phyloP scores from a whole-genome alignment of 2,329 filamentous ascomycete genomes.

The Pyrenophora graminea region DNA sequence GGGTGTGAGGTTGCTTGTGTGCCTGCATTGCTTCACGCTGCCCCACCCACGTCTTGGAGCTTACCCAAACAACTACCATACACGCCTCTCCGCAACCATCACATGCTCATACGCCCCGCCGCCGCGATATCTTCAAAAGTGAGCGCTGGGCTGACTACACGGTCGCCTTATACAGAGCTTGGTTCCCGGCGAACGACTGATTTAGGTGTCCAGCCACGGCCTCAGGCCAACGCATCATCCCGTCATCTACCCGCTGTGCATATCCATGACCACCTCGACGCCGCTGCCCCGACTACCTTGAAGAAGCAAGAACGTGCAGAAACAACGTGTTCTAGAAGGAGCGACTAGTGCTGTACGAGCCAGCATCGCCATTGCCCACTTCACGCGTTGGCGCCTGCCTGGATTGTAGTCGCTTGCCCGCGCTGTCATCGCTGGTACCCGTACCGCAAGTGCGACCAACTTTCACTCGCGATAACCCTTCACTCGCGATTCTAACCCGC shows the following conservation, averaged over 20 bases:
- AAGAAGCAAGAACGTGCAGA: not conserved
- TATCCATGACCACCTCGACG: slow-evolving; percentile 4
- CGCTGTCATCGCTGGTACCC: slow-evolving; percentile 10
- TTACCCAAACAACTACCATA: too few species aligned
- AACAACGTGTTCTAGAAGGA: not conserved
- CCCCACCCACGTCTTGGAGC: too few species aligned
- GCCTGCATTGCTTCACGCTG: slow-evolving; percentile 12
- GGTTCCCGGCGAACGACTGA: slow-evolving; percentile 1
- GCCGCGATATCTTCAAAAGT: too few species aligned
- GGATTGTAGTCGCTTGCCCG: too few species aligned
- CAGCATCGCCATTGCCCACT: slow-evolving; percentile 7
- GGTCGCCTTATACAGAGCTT: slow-evolving; percentile 10
- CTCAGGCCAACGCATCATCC: slow-evolving; percentile 12
- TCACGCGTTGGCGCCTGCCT: slow-evolving; percentile 8
- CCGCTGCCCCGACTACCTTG: not conserved
- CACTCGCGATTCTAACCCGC: too few species aligned
- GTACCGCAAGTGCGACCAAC: not conserved
- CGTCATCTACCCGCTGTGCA: slow-evolving; percentile 4
- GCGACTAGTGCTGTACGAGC: slow-evolving; percentile 1
- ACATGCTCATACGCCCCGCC: too few species aligned
- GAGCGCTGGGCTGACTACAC: not conserved
- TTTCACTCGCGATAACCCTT: not conserved
- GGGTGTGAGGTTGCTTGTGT: slow-evolving; percentile 21
- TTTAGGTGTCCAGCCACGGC: slow-evolving; percentile 8
- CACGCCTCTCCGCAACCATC: too few species aligned